A percentile compares a stretch with the other conserved stretches of the same genome.
Evolutionary conservation across 129 eudicot genomes (phyloP).

Genomic region (Tagetes erecta): DNA sequence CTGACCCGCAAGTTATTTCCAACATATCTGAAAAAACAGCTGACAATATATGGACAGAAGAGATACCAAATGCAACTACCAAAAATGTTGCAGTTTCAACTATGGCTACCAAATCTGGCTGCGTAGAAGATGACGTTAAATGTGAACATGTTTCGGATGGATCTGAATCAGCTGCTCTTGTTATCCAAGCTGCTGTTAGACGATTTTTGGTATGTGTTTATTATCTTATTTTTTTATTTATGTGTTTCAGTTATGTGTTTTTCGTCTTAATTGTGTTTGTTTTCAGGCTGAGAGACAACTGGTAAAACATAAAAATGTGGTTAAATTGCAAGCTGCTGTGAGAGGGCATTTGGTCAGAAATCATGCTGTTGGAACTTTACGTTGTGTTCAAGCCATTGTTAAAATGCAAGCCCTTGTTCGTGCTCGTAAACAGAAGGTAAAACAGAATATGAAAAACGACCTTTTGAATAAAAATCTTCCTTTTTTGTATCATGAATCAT

Average conservation of each 20-base stretch:
- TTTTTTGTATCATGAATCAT: not conserved
- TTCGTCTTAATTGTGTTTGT: not conserved
- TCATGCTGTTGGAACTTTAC: constrained; percentile 86
- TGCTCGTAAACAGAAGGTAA: constrained; percentile 53
- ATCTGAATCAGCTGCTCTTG: constrained; percentile 37
- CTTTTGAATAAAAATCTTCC: not conserved
- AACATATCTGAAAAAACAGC: constrained; percentile 48
- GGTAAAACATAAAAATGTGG: constrained; percentile 45
- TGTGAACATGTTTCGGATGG: constrained; percentile 38
- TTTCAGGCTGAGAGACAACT: constrained; percentile 62
- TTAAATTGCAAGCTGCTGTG: constrained; percentile 88
- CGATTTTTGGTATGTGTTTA: constrained; percentile 55
- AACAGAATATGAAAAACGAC: not conserved
- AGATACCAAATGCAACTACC: constrained; percentile 39
- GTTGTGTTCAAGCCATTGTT: constrained; percentile 84
- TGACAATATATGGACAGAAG: constrained; percentile 51
- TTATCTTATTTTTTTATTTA: not conserved
- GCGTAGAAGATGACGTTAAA: constrained; percentile 35
- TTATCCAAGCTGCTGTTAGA: constrained; percentile 76
- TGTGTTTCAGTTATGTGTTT: not conserved
- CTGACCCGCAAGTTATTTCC: constrained; percentile 39
- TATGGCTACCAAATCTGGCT: constrained; percentile 18
- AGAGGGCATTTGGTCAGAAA: constrained; percentile 91
- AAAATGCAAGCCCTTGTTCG: constrained; percentile 84
- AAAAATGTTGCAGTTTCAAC: constrained; percentile 34